Evolutionary conservation across 2,329 filamentous ascomycete genomes (phyloP).

Genomic region (Endoconidiophora laricicola): DNA sequence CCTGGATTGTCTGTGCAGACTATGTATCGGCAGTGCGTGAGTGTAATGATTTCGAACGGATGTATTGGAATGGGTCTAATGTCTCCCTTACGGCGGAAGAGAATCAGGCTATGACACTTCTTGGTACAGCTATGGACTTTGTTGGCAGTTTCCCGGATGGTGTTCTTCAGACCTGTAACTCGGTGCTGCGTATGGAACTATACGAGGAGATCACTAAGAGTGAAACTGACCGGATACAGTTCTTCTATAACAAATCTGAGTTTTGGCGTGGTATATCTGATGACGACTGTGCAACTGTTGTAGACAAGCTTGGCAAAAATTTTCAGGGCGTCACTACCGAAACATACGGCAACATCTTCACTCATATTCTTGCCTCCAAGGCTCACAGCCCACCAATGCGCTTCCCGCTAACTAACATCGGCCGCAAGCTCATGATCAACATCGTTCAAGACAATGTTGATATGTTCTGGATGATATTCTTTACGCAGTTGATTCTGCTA

Average conservation of each 20-base stretch:
- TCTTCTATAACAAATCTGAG: constrained; percentile 61
- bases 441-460: constrained; percentile 65
- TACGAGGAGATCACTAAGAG: constrained; percentile 56
- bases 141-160: constrained; percentile 52
- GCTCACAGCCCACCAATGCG: constrained; percentile 25
- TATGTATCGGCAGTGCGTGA: constrained; percentile 61
- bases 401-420: constrained; percentile 54
- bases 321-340: constrained; percentile 40
- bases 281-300: constrained; percentile 58
- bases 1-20: constrained; percentile 76
- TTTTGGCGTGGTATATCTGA: constrained; percentile 69
- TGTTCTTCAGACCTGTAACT: constrained; percentile 49
- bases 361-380: constrained; percentile 18
- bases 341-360: constrained; percentile 36
- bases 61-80: constrained; percentile 33
- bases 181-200: constrained; percentile 53
- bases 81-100: constrained; percentile 31
- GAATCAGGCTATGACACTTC: constrained; percentile 40
- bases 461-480: constrained; percentile 54
- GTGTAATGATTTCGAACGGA: constrained; percentile 60
- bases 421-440: constrained; percentile 55
- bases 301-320: constrained; percentile 48
- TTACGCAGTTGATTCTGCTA: constrained; percentile 68
- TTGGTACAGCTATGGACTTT: constrained; percentile 55
- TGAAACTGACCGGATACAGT: constrained; percentile 57